Base-by-base conservation (phyloP, 192 early-diverging fungal genomes). In the Linderina pennispora region DNA sequence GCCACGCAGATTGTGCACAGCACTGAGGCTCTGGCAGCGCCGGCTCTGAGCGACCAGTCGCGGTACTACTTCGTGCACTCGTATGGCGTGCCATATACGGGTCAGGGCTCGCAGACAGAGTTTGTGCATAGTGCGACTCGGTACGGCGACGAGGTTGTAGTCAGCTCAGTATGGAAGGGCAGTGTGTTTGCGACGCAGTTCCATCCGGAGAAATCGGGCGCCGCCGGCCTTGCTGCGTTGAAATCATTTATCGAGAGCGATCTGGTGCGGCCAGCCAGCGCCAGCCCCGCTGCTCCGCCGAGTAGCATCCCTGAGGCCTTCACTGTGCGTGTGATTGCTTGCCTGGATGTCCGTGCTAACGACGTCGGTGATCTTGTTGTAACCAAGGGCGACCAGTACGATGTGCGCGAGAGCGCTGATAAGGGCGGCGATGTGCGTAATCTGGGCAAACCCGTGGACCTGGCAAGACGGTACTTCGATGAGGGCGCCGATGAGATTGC, bases 371-470 rank as follows among this genome's bases (percentile, higher is more conserved):
- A 99, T 65, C 65, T 99, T 23, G 97, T 99, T 5, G 97, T 99
- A 1, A 99, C 97, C 16, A 99, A 99, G 64, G 97, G 97, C 21
- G 95, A 99, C 66, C 94, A 98, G 58, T 98, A 99, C 76, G 97
- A 98, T 56, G 95, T 99, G 1, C 80, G 95, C 11, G 95, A 98
- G 53, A 55, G 39, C 24, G 36, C 55, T 7, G 59, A 39, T 11
- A 58, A 48, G 7, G 77, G 65, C 18, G 76, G 79, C 13, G 74
- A 87, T 17, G 92, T 99, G 15, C 81, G 97, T 1, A 99, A 99
- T 58, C 65, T 99, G 23, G 97, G 97, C 14, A 95, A 96, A 47
- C 97, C 97, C 8, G 95, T 99, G 2, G 92, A 94, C 31, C 69
- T 99, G 32, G 91, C 94, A 14, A 73, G 75, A 8, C 73, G 87